Conservation (phyloP, 1,284 basidiomycete species). For the Trichosporon inkin region DNA sequence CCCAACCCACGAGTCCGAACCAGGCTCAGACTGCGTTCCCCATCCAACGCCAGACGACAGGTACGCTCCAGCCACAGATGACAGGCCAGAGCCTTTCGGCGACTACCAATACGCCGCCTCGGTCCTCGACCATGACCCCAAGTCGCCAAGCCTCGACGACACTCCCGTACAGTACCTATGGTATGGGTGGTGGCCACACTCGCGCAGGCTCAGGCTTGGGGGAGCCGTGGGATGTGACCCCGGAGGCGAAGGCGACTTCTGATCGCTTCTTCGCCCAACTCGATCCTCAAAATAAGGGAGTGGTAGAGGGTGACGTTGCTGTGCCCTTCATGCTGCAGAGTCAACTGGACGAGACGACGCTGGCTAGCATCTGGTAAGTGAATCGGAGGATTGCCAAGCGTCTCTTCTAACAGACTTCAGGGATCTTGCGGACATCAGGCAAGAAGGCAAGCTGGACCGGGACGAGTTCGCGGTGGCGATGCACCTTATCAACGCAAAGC, state of each 20-base stretch:
- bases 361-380: conserved; percentile 86
- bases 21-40: conserved; percentile 22
- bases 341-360: conserved; percentile 71
- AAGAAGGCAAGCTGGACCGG: conserved; percentile 78
- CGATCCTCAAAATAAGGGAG: conserved; percentile 71
- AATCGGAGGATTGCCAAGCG: no score
- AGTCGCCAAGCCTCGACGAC: conserved; percentile 38
- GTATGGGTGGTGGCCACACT: conserved; percentile 10
- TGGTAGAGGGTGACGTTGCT: conserved; percentile 86
- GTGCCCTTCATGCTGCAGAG: conserved; percentile 96
- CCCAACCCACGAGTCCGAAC: conserved; percentile 26
- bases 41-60: conserved; percentile 53
- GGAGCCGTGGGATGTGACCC: conserved; percentile 73
- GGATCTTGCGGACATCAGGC: conserved; percentile 90
- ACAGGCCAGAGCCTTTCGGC: conserved; percentile 46
- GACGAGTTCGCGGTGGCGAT: conserved; percentile 97
- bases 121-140: conserved; percentile 21
- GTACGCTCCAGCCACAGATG: conserved; percentile 51
- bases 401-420: conserved; percentile 50
- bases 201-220: conserved; percentile 29
- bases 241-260: conserved; percentile 71
- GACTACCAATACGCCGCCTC: conserved; percentile 17
- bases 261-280: conserved; percentile 81
- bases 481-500: conserved; percentile 84
- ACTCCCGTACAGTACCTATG: conserved; percentile 1